phyloP scores from a whole-genome alignment of 257 asterid genomes.

The Handroanthus guayacan region DNA sequence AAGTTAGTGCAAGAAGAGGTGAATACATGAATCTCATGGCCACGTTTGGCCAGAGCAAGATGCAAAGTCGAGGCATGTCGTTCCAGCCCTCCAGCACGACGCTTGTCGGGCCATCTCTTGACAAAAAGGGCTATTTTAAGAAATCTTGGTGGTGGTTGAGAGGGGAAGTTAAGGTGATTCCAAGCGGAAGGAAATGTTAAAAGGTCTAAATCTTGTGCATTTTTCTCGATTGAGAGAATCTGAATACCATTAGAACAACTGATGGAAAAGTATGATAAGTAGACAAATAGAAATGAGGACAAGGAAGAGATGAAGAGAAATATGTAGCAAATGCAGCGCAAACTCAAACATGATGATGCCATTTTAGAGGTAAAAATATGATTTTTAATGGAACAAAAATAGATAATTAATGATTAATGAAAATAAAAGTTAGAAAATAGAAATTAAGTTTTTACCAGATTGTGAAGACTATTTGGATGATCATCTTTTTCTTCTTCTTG shows the following conservation, averaged over 20 bases:
- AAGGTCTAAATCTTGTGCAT: conserved; percentile 45
- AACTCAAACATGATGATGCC: conserved; percentile 43
- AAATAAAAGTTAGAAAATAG: too few species aligned
- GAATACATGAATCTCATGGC: conserved; percentile 81
- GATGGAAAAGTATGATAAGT: conserved; percentile 47
- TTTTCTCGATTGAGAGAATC: conserved; percentile 1
- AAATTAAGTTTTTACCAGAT: too few species aligned
- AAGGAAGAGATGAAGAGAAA: conserved; percentile 49
- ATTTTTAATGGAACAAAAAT: too few species aligned
- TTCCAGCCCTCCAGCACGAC: conserved; percentile 75
- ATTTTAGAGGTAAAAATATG: conserved; percentile 7
- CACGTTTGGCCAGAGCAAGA: conserved; percentile 62
- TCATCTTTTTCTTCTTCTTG: too few species aligned
- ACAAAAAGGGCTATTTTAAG: conserved; percentile 74
- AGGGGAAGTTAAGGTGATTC: conserved; percentile 59
- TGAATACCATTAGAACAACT: conserved; percentile 34
- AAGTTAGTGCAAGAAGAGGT: conserved; percentile 48
- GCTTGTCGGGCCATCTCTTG: conserved; percentile 73
- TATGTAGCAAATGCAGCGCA: conserved; percentile 46
- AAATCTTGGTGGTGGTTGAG: conserved; percentile 43
- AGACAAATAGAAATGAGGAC: conserved; percentile 52
- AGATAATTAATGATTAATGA: too few species aligned
- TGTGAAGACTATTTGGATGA: too few species aligned
- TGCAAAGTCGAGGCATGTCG: conserved; percentile 80
- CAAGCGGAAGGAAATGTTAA: conserved; percentile 57